Percentiles rank a stretch among this genome's conserved stretches.
phyloP scores from a whole-genome alignment of 208 protist genomes.

The Strigomonas oncopelti region DNA sequence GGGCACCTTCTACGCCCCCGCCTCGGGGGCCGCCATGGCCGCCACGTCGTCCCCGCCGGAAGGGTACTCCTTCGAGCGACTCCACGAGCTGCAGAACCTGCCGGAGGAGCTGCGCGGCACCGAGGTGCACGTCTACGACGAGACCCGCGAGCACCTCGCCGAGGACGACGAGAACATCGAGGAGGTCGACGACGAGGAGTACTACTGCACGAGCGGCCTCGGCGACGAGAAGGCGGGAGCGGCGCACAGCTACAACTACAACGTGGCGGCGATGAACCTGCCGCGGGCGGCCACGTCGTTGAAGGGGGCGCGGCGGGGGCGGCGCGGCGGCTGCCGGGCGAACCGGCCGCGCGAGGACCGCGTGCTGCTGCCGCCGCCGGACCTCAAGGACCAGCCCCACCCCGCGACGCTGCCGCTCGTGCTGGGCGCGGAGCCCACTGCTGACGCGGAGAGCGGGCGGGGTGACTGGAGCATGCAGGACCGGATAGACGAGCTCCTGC shows the following conservation, averaged over 20 bases:
- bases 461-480: background rate
- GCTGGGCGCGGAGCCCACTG: no score
- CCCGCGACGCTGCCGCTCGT: no score
- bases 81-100: slow-evolving; percentile 30
- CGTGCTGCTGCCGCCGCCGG: background rate
- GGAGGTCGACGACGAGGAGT: slow-evolving; percentile 3
- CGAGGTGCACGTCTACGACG: slow-evolving; percentile 22
- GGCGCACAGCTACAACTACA: slow-evolving; percentile 13
- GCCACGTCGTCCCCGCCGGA: slow-evolving; percentile 5
- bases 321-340: background rate
- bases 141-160: background rate
- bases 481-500: slow-evolving; percentile 10
- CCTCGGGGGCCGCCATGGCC: slow-evolving; percentile 13
- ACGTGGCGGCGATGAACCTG: background rate
- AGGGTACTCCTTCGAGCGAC: slow-evolving; percentile 23
- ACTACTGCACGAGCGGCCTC: background rate
- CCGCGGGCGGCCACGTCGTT: background rate
- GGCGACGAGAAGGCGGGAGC: background rate
- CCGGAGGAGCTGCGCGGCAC: slow-evolving; percentile 26
- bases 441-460: no score
- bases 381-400: background rate
- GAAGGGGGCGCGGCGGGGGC: slow-evolving; percentile 3
- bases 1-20: slow-evolving; percentile 11
- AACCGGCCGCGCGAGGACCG: background rate
- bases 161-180: slow-evolving; percentile 14